Percentiles rank a stretch among this genome's conserved stretches.
These are phyloP conservation scores for Aciculosporium take DNA, from an alignment of 2,329 filamentous ascomycete genomes.

Conservation along the genomic window DNA sequence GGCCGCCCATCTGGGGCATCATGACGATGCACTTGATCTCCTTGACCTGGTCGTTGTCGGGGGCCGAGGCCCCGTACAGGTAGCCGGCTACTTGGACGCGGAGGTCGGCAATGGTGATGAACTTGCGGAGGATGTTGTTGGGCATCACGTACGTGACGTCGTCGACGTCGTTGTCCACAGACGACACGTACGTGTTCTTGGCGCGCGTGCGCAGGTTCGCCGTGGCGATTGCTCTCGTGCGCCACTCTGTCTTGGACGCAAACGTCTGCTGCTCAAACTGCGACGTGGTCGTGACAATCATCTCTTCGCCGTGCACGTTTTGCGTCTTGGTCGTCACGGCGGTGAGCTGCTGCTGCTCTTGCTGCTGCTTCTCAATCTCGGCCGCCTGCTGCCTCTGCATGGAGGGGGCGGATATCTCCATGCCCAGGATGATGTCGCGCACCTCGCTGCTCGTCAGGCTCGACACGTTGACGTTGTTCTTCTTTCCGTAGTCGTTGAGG, in stretches of 20 bases:
- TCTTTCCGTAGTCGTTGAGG: conserved; percentile 96
- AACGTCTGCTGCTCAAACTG: conserved; percentile 97
- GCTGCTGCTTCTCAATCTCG: conserved; percentile 97
- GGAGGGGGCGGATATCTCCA: conserved; percentile 97
- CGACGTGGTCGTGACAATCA: conserved; percentile 94
- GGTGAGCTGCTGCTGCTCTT: conserved; percentile 91
- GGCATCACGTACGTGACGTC: conserved; percentile 97
- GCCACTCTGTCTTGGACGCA: conserved; percentile 97
- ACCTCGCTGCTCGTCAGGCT: conserved; percentile 95
- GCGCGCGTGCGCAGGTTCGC: conserved; percentile 85
- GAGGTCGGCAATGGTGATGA: conserved; percentile 93
- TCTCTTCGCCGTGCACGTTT: conserved; percentile 92
- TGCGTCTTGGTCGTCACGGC: conserved; percentile 97
- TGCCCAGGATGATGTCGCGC: conserved; percentile 93
- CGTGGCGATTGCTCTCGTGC: conserved; percentile 88
- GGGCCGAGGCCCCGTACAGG: conserved; percentile 81
- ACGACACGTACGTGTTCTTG: conserved; percentile 98
- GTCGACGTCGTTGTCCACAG: conserved; percentile 81
- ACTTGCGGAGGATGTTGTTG: conserved; percentile 95
- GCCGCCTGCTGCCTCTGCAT: conserved; percentile 97
- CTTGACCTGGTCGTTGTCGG: conserved; percentile 93
- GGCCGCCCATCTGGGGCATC: conserved; percentile 90
- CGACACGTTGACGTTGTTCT: conserved; percentile 98
- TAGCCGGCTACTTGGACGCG: conserved; percentile 94
- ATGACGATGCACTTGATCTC: conserved; percentile 94